phyloP scores from a whole-genome alignment of 116 monocot species.

The Posidonia oceanica region DNA sequence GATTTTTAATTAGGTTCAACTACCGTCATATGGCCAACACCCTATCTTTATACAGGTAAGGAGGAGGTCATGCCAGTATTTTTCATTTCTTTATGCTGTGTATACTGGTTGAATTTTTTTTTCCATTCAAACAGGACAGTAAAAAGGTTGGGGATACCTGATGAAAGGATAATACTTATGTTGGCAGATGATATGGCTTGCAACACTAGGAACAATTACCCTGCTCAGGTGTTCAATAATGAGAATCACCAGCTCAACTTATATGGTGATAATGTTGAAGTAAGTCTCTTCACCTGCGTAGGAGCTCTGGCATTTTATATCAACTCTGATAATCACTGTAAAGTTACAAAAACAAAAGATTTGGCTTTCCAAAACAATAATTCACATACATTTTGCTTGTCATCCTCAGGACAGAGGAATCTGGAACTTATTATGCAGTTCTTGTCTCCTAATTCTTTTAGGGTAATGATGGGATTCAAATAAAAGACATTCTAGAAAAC shows the following conservation, averaged over 20 bases:
- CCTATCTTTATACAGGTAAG: conserved; percentile 81
- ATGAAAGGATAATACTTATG: conserved; percentile 98
- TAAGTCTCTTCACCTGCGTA: conserved; percentile 13
- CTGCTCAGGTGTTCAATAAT: conserved; percentile 97
- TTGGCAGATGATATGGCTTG: conserved; percentile 99
- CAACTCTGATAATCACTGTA: background rate
- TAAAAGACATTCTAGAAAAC: too few relatives aligned
- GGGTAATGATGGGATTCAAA: too few relatives aligned
- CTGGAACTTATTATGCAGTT: too few relatives aligned
- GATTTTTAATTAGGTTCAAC: conserved; percentile 54
- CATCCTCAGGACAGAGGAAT: too few relatives aligned
- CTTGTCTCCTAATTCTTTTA: too few relatives aligned
- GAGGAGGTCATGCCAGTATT: background rate
- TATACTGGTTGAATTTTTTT: too few relatives aligned
- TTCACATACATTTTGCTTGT: too few relatives aligned
- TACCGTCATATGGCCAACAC: conserved; percentile 99
- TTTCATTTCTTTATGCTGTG: too few relatives aligned
- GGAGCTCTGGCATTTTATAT: too few relatives aligned
- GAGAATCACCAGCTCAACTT: conserved; percentile 94
- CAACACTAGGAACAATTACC: conserved; percentile 83
- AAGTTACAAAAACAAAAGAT: too few relatives aligned
- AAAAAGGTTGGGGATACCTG: conserved; percentile 87
- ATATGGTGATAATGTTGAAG: conserved; percentile 98
- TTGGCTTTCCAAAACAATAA: too few relatives aligned
- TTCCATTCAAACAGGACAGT: conserved; percentile 58